These are phyloP conservation scores for Cenchrus americanus DNA, from an alignment of 176 grass and related monocot genomes.

Conservation along the genomic window DNA sequence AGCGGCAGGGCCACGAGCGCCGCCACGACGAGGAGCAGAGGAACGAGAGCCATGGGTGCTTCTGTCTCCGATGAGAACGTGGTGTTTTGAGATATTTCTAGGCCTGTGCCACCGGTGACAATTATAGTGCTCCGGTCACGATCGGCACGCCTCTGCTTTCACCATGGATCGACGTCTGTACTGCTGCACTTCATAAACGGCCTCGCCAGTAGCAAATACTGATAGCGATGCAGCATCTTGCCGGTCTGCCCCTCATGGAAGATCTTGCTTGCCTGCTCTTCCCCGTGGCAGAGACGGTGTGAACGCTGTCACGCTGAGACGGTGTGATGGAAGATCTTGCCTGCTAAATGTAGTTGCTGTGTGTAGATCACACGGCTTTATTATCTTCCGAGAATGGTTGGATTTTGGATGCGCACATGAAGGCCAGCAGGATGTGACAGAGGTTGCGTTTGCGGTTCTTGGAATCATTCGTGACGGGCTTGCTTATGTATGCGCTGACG, in stretches of 20 bases:
- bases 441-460: background rate
- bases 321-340: background rate
- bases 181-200: background rate
- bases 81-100: background rate
- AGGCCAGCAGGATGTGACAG: background rate
- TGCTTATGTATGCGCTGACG: background rate
- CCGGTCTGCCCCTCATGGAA: background rate
- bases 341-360: background rate
- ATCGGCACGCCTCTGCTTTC: background rate
- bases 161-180: background rate
- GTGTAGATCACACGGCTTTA: background rate
- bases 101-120: background rate
- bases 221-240: conserved; percentile 2
- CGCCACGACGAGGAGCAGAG: conserved; percentile 16
- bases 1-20: conserved; percentile 25
- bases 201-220: too few relatives aligned
- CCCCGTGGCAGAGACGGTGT: background rate
- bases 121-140: background rate
- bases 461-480: too few relatives aligned
- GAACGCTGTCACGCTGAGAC: background rate
- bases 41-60: conserved; percentile 8
- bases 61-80: background rate
- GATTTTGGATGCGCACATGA: background rate
- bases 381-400: background rate
- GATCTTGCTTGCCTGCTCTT: background rate